These are phyloP conservation scores for Penicillium pancosmium DNA, from an alignment of 495 filamentous ascomycete species.

Conservation along the genomic window DNA sequence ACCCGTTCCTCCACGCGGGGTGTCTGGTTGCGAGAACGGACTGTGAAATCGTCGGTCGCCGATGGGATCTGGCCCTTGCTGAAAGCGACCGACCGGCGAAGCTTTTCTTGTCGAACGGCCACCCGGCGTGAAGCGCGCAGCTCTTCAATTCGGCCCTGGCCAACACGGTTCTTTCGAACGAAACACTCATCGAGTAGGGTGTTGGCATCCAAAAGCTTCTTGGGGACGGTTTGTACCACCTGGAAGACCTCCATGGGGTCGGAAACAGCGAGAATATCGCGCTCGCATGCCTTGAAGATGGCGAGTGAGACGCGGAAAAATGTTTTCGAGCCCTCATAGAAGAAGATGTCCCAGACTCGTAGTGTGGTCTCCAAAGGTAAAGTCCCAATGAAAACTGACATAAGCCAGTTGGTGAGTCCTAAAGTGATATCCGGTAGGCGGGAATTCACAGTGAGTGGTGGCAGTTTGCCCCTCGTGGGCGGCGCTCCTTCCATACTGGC, in stretches of 20 bases:
- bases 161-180: constrained; percentile 76
- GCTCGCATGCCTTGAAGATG: constrained; percentile 89
- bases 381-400: constrained; percentile 93
- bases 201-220: constrained; percentile 79
- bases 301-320: constrained; percentile 92
- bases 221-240: constrained; percentile 87
- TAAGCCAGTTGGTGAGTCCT: constrained; percentile 97
- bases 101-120: constrained; percentile 49
- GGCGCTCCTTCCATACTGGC: constrained; percentile 69
- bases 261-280: constrained; percentile 73
- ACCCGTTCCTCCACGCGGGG: constrained; percentile 43
- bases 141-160: constrained; percentile 60
- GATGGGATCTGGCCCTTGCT: constrained; percentile 44
- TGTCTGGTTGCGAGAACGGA: constrained; percentile 32
- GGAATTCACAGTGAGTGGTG: constrained; percentile 52
- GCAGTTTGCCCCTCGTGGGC: constrained; percentile 38
- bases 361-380: constrained; percentile 88
- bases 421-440: constrained; percentile 88
- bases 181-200: constrained; percentile 79
- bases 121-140: constrained; percentile 41
- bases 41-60: constrained; percentile 42
- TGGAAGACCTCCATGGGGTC: constrained; percentile 98
- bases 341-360: constrained; percentile 93
- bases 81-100: constrained; percentile 43
- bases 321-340: constrained; percentile 93